Percentiles rank a stretch among this genome's conserved stretches.
Conservation (phyloP, 495 filamentous ascomycete genomes). For the Oidiodendron maius region DNA sequence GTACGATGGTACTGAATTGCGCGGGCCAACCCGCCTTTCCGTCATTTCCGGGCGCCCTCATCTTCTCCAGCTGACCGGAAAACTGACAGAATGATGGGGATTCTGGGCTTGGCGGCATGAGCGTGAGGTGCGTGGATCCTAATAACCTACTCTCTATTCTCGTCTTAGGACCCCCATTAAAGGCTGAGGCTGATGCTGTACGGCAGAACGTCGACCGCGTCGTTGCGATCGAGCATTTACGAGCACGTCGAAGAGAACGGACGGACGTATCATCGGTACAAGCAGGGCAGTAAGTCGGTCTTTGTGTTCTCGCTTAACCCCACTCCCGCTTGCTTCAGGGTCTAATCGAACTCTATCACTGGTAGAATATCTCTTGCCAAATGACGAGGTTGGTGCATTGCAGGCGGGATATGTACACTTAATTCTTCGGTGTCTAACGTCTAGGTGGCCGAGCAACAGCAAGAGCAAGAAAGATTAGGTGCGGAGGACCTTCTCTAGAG, state of each 20-base stretch:
- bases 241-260: slow-evolving; percentile 8
- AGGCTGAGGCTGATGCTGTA: too few relatives aligned
- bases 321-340: too few relatives aligned
- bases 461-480: slow-evolving; percentile 5
- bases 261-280: slow-evolving; percentile 8
- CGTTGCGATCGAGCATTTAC: slow-evolving; percentile 1
- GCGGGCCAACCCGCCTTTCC: neutral
- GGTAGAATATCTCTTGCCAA: neutral
- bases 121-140: too few relatives aligned
- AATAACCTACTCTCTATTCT: too few relatives aligned
- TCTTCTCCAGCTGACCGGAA: too few relatives aligned
- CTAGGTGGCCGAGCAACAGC: too few relatives aligned
- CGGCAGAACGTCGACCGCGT: slow-evolving; percentile 1
- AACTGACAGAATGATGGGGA: too few relatives aligned
- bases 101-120: too few relatives aligned
- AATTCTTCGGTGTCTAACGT: too few relatives aligned
- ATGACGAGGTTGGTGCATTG: neutral
- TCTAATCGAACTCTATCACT: neutral
- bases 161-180: too few relatives aligned
- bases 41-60: too few relatives aligned
- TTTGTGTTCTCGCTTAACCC: neutral
- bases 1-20: neutral
- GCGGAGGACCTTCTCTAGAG: neutral
- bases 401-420: too few relatives aligned
- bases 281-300: slow-evolving; percentile 1